Base-by-base conservation (phyloP, 306 rosid genomes). In the Inga laurina region DNA sequence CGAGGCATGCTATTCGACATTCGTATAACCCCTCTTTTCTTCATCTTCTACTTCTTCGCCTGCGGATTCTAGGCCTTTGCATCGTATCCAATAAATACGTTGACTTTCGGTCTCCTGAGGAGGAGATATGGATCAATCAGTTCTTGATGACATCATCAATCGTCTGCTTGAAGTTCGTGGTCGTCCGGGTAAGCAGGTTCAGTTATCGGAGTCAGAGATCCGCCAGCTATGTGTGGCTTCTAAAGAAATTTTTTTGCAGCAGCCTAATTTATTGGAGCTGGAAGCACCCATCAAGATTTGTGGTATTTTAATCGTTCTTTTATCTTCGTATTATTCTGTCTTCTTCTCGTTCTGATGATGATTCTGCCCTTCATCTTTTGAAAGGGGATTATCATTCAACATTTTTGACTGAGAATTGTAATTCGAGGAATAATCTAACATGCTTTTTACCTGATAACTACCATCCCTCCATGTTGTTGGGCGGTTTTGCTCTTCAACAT, bases 201-300 rank as follows among this genome's bases (percentile, higher is more conserved):
- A 95, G 86, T 84, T 95, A 14, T 92, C 94, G 43, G 98, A 95
- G 85, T 74, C 97, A 11, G 98, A 93, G 97, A 95, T 95, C 97
- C 95, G 95, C 2, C 97, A 92, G 30, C 97, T 95, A 18, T 95
- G 98, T 77, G 76, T 79, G 1, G 81, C 57, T 78, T 93, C 98
- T 35, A 87, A 86, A 76, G 97, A 92, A 3, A 88, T 95, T 85
- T 93, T 95, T 90, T 75, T 95, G 80, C 92, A 92, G 78, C 98
- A 95, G 85, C 97, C 97, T 69, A 90, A 86, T 88, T 88, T 93
- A 82, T 86, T 95, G 85, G 95, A 95, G 83, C 94, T 95, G 48
- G 92, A 93, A 82, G 97, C 97, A 35, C 98, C 98, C 82, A 93
- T 95, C 82, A 95, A 95, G 90, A 95, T 95, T 91, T 93, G 97